Evolutionary conservation across 495 filamentous ascomycete species (phyloP).

Genomic region (Letharia columbiana): DNA sequence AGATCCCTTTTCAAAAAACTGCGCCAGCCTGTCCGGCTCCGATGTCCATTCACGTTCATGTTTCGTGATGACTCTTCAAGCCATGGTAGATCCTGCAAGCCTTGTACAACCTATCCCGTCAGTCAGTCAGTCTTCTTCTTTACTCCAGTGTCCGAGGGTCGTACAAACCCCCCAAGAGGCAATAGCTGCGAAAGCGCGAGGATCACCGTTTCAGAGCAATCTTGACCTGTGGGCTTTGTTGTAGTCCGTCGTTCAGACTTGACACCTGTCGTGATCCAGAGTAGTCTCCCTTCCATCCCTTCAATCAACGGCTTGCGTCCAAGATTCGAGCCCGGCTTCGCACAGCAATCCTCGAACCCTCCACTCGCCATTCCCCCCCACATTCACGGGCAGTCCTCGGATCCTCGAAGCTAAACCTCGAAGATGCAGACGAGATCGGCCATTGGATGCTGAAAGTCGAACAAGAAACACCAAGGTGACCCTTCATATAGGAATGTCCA

Average conservation of each 20-base stretch:
- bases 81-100: slow-evolving; percentile 7
- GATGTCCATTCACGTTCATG: background rate
- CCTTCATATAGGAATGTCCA: background rate
- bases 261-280: slow-evolving; percentile 8
- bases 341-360: slow-evolving; percentile 1
- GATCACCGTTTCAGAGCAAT: background rate
- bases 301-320: background rate
- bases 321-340: background rate
- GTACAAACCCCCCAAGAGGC: background rate
- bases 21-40: slow-evolving; percentile 5
- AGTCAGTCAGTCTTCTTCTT: background rate
- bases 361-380: background rate
- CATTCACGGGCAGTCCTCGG: background rate
- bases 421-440: slow-evolving; percentile 1
- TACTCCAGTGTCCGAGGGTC: background rate
- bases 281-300: background rate
- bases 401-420: background rate
- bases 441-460: background rate
- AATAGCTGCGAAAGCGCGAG: slow-evolving; percentile 4
- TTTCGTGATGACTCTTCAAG: slow-evolving; percentile 8
- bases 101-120: slow-evolving; percentile 1
- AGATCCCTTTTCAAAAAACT: slow-evolving; percentile 8
- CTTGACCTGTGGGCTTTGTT: background rate
- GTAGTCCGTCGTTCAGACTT: background rate
- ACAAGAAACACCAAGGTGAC: background rate